These are phyloP conservation scores for Gillenia trifoliata DNA, from an alignment of 306 rosid genomes.

Conservation along the genomic window DNA sequence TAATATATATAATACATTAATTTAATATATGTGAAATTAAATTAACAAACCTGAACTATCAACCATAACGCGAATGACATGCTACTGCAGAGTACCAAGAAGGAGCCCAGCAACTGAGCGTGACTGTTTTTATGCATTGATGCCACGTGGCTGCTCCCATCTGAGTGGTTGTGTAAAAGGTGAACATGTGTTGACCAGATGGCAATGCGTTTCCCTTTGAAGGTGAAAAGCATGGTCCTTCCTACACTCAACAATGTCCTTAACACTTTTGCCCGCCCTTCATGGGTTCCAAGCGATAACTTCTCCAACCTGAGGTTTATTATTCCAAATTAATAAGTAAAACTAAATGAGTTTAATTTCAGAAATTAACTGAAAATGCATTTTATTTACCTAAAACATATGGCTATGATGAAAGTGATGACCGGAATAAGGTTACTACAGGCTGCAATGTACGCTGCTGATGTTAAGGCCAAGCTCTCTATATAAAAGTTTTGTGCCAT, in stretches of 20 bases:
- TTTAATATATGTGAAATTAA: neutral
- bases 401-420: conserved; percentile 17
- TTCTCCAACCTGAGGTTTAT: conserved; percentile 31
- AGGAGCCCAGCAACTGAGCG: conserved; percentile 12
- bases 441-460: conserved; percentile 15
- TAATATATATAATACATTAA: no score
- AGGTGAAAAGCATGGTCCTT: conserved; percentile 57
- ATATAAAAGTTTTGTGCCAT: conserved; percentile 21
- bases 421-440: conserved; percentile 15
- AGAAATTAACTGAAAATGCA: no score
- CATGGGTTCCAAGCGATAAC: conserved; percentile 21
- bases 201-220: conserved; percentile 40
- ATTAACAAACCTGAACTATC: conserved; percentile 39
- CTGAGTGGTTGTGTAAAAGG: conserved; percentile 20
- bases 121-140: neutral
- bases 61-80: conserved; percentile 26
- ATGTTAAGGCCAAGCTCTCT: conserved; percentile 19
- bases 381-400: conserved; percentile 1
- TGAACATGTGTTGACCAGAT: conserved; percentile 38
- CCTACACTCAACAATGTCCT: conserved; percentile 52
- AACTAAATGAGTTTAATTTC: no score
- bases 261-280: conserved; percentile 44
- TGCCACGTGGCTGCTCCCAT: neutral
- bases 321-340: no score
- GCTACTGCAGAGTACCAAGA: conserved; percentile 10